These are phyloP conservation scores for Thyridium curvatum DNA, from an alignment of 2,329 filamentous ascomycete species.

Conservation along the genomic window DNA sequence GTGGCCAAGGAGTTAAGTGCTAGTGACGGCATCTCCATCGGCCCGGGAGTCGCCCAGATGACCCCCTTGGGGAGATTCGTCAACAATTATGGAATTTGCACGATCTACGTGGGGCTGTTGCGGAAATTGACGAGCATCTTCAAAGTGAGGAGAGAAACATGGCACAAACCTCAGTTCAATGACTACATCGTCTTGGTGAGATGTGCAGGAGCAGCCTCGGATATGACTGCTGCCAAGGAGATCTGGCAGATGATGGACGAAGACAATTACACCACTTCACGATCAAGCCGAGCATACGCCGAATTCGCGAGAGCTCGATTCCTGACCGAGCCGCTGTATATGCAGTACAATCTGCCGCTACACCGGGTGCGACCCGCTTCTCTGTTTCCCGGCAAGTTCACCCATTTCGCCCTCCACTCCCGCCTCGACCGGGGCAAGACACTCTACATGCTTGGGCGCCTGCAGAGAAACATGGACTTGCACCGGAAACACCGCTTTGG, in stretches of 20 bases:
- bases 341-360: conserved; percentile 34
- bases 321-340: conserved; percentile 37
- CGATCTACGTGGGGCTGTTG: conserved; percentile 30
- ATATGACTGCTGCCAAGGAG: conserved; percentile 23
- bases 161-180: conserved; percentile 20
- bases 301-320: conserved; percentile 44
- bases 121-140: conserved; percentile 25
- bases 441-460: conserved; percentile 14
- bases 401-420: no score
- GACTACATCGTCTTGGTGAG: conserved; percentile 41
- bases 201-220: conserved; percentile 38
- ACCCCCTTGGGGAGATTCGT: conserved; percentile 28
- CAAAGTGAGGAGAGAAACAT: conserved; percentile 20
- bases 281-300: conserved; percentile 23
- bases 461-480: conserved; percentile 10
- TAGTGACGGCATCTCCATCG: conserved; percentile 30
- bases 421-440: conserved; percentile 2
- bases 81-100: conserved; percentile 38
- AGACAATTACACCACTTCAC: conserved; percentile 12
- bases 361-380: conserved; percentile 26
- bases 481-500: conserved; percentile 17
- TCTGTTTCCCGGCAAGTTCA: no score
- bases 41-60: conserved; percentile 30
- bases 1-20: conserved; percentile 44
- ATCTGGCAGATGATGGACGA: conserved; percentile 16